These are phyloP conservation scores for Lodderomyces pseudojiufengensis DNA, from an alignment of 1,139 yeast species.

Conservation along the genomic window DNA sequence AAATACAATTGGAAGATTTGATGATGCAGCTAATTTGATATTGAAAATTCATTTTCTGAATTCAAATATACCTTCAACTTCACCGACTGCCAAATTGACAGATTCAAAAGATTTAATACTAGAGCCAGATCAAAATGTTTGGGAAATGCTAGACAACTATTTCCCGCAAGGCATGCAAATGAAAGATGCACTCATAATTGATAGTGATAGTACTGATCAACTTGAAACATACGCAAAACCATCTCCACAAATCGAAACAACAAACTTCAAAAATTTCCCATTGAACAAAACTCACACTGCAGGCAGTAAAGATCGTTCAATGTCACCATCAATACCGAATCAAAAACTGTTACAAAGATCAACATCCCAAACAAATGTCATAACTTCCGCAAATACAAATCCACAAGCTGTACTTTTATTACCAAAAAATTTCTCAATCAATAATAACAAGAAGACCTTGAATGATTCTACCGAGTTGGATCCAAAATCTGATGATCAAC, in stretches of 20 bases:
- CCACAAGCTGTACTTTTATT: conserved; percentile 38
- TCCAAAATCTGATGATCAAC: neutral
- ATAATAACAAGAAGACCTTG: neutral
- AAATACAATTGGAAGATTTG: conserved; percentile 55
- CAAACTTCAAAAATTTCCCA: conserved; percentile 14
- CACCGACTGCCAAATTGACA: conserved; percentile 7
- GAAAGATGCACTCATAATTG: conserved; percentile 64
- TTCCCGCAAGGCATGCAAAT: conserved; percentile 69
- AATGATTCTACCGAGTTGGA: neutral
- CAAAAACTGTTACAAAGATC: conserved; percentile 22
- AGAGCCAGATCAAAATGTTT: conserved; percentile 65
- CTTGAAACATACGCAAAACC: neutral
- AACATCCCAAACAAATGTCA: conserved; percentile 30
- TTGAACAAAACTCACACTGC: neutral
- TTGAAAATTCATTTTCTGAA: conserved; percentile 33
- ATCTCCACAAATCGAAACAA: conserved; percentile 12
- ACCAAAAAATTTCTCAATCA: conserved; percentile 43
- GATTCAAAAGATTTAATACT: conserved; percentile 24
- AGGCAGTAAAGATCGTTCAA: conserved; percentile 26
- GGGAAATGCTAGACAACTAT: conserved; percentile 54
- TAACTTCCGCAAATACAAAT: conserved; percentile 20
- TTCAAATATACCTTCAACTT: conserved; percentile 5
- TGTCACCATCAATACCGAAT: conserved; percentile 23
- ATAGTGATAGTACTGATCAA: conserved; percentile 14
- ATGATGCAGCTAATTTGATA: conserved; percentile 68